Base-by-base conservation (phyloP, 73 alveolate species). In the Symbiodinium pilosum region DNA sequence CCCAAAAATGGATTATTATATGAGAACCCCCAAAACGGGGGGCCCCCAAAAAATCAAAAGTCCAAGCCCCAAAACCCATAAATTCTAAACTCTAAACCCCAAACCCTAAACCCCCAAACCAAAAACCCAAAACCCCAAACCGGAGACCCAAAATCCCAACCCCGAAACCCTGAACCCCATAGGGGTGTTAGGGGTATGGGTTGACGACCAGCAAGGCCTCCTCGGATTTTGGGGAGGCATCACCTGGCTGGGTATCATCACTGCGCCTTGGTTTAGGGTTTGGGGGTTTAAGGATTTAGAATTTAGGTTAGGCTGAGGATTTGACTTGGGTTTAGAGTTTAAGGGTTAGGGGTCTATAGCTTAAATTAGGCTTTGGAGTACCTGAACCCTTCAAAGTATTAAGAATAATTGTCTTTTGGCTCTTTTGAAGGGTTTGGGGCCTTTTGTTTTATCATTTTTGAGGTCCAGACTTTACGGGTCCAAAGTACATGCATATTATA, bases 181-280 rank as follows among this genome's bases (percentile, higher is more conserved):
- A n/a, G n/a, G n/a, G n/a, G n/a, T n/a, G n/a, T n/a, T n/a, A n/a
- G n/a, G n/a, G n/a, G n/a, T n/a, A n/a, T n/a, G n/a, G n/a, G n/a
- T n/a, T n/a, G n/a, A 14, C 59, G 26, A 34, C 75, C 75, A 30
- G 40, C 39, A 41, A 89, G 95, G 95, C 51, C 30, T 89, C 20
- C 28, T 89, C 39, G 95, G 95, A 38, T 89, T 89, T 87, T 68
- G 44, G 40, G 95, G 95, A 4, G 95, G 95, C 28, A 28, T 89
- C 54, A 21, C 75, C 47, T 89, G 95, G 95, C 75, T 89, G 44
- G 95, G 71, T 30, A 30, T 89, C 47, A 89, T 64, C 47, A 89
- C 95, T 3, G 95, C 40, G 28, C 84, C 84, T 71, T 2, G 43
- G 43, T 11, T 43, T 0, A 7, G 84, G 84, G 21, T 12, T 34